Evolutionary conservation across 768 basidiomycete species (phyloP), one percentile per base, ranked within the genome.

Genomic region (Cystobasidium ongulense): DNA sequence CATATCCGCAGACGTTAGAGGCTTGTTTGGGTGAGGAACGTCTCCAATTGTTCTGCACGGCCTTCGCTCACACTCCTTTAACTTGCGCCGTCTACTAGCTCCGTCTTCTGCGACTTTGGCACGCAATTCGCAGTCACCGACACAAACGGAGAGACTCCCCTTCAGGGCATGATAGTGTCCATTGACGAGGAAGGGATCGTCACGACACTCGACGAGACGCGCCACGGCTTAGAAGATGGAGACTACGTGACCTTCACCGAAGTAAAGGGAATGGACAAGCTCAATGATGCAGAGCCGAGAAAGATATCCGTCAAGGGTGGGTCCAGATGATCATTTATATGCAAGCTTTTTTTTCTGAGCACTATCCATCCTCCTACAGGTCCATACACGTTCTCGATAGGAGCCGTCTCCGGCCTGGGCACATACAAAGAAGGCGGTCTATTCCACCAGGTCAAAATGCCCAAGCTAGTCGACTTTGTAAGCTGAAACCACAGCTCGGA

Each of bases 381-480:
- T 1, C 96, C 96, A 0, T 99, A 98, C 80, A 97, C 96, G 0
- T 99, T 99, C 82, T 84, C 89, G 35, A 95, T 99, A 72, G 95
- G 96, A 1, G 91, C 96, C 80, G 97, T 94, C 1, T 86, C 88
- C 35, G 85, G 85, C 39, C 80, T 96, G 13, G 84, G 88, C 31
- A 84, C 86, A 54, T 98, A 98, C 82, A 86, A 88, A 77, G 80
- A 86, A 33, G 96, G 95, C 29, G 96, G 96, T 41, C 89, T 94
- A 75, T 99, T 97, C 81, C 92, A 91, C 7, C 96, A 99, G 81
- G 93, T 98, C 76, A 99, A 98, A 84, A 95, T 97, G 92, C 96
- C 96, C 11, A 98, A 95, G 83, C 85, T 92, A 63, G 83, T 97
- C 62, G 87, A 92, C 80, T 99, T 97, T 79, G 95, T 97, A 78